Conservation (phyloP, 1,284 basidiomycete genomes). For the Pyrrhoderma lamaoense region DNA sequence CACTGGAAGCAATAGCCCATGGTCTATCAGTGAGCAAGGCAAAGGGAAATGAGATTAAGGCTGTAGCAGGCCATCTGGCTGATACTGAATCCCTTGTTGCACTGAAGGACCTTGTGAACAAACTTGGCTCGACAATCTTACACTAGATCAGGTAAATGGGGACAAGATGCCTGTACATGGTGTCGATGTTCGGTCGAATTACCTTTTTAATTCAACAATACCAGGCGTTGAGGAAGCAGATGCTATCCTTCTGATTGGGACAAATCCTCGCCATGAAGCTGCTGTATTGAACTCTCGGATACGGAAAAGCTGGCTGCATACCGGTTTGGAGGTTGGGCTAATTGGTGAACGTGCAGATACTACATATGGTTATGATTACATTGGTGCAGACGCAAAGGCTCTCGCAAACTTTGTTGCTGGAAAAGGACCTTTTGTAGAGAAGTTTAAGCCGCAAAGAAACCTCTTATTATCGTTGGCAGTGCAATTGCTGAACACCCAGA, state of each 20-base stretch:
- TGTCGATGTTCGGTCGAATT: slow-evolving; percentile 92
- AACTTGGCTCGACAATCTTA: slow-evolving; percentile 94
- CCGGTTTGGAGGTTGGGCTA: slow-evolving; percentile 78
- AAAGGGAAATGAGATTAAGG: slow-evolving; percentile 93
- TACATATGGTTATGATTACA: slow-evolving; percentile 89
- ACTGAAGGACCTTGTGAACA: slow-evolving; percentile 91
- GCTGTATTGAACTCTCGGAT: slow-evolving; percentile 97
- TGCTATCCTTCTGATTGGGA: slow-evolving; percentile 89
- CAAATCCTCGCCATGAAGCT: slow-evolving; percentile 96
- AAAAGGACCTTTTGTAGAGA: slow-evolving; percentile 74
- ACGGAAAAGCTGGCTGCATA: slow-evolving; percentile 89
- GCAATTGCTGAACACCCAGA: slow-evolving; percentile 84
- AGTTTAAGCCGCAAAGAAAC: slow-evolving; percentile 91
- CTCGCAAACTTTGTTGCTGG: slow-evolving; percentile 76
- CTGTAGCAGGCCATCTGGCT: slow-evolving; percentile 86
- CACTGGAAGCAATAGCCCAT: slow-evolving; percentile 71
- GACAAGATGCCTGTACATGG: slow-evolving; percentile 65
- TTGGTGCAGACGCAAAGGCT: slow-evolving; percentile 77
- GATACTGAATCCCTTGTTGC: slow-evolving; percentile 93
- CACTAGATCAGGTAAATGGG: slow-evolving; percentile 72
- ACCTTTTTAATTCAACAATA: slow-evolving; percentile 95
- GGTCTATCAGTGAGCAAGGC: slow-evolving; percentile 81
- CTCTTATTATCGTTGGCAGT: slow-evolving; percentile 91
- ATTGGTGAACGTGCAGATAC: slow-evolving; percentile 91
- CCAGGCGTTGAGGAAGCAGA: slow-evolving; percentile 90